Evolutionary conservation across 768 basidiomycete genomes (phyloP).

Genomic region (Boletus pseudopeckii): DNA sequence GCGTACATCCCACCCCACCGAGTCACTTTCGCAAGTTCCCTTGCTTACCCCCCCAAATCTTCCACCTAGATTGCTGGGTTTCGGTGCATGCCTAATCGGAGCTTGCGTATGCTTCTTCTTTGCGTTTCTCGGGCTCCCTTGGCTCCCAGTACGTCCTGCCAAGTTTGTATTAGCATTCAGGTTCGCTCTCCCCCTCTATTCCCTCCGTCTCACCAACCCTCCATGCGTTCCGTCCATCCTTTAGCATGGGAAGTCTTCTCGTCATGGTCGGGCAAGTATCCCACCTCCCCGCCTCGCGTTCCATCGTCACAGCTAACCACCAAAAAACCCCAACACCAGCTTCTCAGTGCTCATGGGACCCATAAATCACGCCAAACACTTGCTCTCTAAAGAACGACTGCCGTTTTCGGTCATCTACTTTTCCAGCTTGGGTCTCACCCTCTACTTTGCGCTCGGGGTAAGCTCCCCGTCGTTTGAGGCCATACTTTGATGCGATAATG

Average conservation of each 20-base stretch:
- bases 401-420: slow-evolving; percentile 86
- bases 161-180: slow-evolving; percentile 93
- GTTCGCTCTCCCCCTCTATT: slow-evolving; percentile 27
- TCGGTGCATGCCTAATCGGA: slow-evolving; percentile 84
- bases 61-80: slow-evolving; percentile 74
- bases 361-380: slow-evolving; percentile 87
- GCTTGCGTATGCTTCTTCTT: slow-evolving; percentile 93
- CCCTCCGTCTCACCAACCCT: not conserved
- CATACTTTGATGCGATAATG: not conserved
- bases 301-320: not conserved
- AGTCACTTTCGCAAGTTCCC: no score
- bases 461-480: not conserved
- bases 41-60: not conserved
- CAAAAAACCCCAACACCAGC: slow-evolving; percentile 32
- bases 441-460: slow-evolving; percentile 91
- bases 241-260: slow-evolving; percentile 80
- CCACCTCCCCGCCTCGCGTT: not conserved
- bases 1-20: not conserved
- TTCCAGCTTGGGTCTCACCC: slow-evolving; percentile 74
- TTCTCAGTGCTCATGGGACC: slow-evolving; percentile 89
- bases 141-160: slow-evolving; percentile 69
- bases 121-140: slow-evolving; percentile 74
- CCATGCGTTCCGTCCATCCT: not conserved
- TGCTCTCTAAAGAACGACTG: slow-evolving; percentile 75
- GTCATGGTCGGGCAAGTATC: slow-evolving; percentile 89